Conservation (phyloP, 1,284 basidiomycete genomes). For the Sphagnurus paluster region DNA sequence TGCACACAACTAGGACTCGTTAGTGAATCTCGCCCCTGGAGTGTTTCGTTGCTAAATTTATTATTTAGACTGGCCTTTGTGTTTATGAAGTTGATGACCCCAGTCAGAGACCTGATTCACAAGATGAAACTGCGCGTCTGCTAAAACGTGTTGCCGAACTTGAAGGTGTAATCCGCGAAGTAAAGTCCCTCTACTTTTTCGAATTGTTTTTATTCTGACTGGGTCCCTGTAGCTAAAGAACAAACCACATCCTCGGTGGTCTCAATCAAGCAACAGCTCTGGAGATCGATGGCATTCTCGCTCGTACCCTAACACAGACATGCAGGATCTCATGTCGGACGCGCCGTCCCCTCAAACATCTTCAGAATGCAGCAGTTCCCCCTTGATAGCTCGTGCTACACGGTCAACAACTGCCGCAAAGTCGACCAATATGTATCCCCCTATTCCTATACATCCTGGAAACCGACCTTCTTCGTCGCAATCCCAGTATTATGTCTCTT, state of each 20-base stretch:
- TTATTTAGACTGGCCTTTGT: constrained; percentile 70
- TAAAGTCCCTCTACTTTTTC: constrained; percentile 26
- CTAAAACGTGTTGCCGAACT: constrained; percentile 79
- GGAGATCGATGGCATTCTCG: constrained; percentile 30
- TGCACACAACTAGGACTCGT: constrained; percentile 76
- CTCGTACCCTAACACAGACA: constrained; percentile 21
- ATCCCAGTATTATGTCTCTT: constrained; percentile 32
- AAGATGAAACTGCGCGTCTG: constrained; percentile 67
- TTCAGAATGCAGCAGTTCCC: constrained; percentile 27
- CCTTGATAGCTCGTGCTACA: constrained; percentile 10
- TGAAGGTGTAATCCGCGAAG: constrained; percentile 81
- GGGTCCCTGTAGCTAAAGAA: constrained; percentile 52
- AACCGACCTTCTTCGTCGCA: constrained; percentile 18
- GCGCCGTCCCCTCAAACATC: constrained; percentile 29
- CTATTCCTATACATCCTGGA: constrained; percentile 19
- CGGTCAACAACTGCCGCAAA: constrained; percentile 7
- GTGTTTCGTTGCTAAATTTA: background rate
- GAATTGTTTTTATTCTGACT: constrained; percentile 7
- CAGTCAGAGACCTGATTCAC: constrained; percentile 48
- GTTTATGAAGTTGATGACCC: constrained; percentile 85
- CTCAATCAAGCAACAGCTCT: constrained; percentile 33
- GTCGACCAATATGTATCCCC: constrained; percentile 19
- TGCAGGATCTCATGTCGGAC: constrained; percentile 23
- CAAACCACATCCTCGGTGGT: constrained; percentile 71
- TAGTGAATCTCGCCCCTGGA: constrained; percentile 22